phyloP scores from a whole-genome alignment of 305 asterid genomes.

The Fraxinus dipetala region DNA sequence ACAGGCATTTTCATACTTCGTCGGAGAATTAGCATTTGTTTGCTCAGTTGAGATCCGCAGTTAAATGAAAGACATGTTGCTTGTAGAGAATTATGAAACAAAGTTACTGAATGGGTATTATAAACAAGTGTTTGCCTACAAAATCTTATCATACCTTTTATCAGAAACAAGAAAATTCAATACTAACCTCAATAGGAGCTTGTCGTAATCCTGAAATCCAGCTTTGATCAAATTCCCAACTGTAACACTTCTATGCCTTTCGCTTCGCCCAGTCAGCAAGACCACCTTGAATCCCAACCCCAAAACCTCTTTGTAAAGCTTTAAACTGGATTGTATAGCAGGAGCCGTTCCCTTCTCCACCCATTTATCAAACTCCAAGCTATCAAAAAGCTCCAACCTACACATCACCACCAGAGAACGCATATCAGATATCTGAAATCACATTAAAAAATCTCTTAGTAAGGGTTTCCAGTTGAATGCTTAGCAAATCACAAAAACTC shows the following conservation, averaged over 20 bases:
- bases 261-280: constrained; percentile 73
- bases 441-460: not conserved
- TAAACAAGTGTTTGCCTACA: not conserved
- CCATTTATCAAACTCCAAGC: constrained; percentile 61
- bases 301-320: constrained; percentile 61
- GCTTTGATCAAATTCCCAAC: constrained; percentile 52
- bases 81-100: not conserved
- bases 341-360: constrained; percentile 64
- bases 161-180: not conserved
- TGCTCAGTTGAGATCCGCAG: not conserved
- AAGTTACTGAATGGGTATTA: not conserved
- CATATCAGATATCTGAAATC: constrained; percentile 10
- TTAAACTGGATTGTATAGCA: constrained; percentile 56
- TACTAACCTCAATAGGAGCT: constrained; percentile 67
- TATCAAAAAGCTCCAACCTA: constrained; percentile 65
- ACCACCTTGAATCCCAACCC: constrained; percentile 59
- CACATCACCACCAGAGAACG: constrained; percentile 7
- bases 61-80: not conserved
- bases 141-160: not conserved
- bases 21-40: not conserved
- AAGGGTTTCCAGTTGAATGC: not conserved
- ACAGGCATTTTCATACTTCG: not conserved
- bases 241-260: constrained; percentile 54
- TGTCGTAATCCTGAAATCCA: constrained; percentile 65
- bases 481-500: not conserved